These are phyloP conservation scores for Fusarium circinatum DNA, from an alignment of 2,329 filamentous ascomycete species.

Conservation along the genomic window DNA sequence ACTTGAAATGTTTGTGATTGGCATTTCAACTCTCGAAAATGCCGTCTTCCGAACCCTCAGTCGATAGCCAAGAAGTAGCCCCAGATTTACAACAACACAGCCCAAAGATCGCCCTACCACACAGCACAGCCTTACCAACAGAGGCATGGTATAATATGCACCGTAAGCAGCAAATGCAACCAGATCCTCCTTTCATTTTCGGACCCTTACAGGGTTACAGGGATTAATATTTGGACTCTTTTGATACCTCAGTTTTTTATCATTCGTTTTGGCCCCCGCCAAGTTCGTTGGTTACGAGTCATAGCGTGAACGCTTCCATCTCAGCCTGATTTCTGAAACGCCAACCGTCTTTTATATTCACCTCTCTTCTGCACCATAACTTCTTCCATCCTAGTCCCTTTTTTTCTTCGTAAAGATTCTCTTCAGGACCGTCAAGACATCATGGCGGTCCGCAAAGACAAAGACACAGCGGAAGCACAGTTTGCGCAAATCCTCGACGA, in stretches of 20 bases:
- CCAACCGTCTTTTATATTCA: conserved; percentile 4
- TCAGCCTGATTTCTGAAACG: conserved; percentile 22
- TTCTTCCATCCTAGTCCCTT: background rate
- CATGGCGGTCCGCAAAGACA: conserved; percentile 37
- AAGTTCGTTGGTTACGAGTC: background rate
- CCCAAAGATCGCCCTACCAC: conserved; percentile 18
- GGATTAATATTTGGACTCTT: background rate
- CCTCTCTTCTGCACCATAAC: background rate
- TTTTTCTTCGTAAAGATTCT: background rate
- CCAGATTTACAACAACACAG: conserved; percentile 13
- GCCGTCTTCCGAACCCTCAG: background rate
- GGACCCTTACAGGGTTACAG: background rate
- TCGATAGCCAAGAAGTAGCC: conserved; percentile 5
- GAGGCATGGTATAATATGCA: conserved; percentile 37
- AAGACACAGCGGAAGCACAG: conserved; percentile 31
- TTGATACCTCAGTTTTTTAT: conserved; percentile 8
- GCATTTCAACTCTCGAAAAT: background rate
- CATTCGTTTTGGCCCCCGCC: conserved; percentile 1
- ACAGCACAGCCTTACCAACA: conserved; percentile 34
- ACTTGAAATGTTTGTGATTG: background rate
- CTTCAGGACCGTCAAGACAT: conserved; percentile 12
- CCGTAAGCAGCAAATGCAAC: conserved; percentile 26
- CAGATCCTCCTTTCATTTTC: background rate
- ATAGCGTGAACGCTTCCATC: conserved; percentile 2
- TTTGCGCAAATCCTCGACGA: conserved; percentile 49